These are phyloP conservation scores for Cadophora malorum DNA, from an alignment of 2,329 filamentous ascomycete species.

Conservation along the genomic window DNA sequence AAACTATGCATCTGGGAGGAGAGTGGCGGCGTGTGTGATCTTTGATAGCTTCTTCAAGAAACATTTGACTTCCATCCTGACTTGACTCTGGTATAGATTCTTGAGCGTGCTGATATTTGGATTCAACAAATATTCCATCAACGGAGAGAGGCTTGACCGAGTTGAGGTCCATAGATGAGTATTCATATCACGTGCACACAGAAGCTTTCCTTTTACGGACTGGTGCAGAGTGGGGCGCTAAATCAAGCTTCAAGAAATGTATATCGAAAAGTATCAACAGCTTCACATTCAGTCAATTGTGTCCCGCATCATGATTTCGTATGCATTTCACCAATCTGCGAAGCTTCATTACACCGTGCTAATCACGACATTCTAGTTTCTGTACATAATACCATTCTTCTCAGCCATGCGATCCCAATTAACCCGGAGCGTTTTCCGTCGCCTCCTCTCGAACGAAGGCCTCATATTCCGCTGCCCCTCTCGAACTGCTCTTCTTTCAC, in stretches of 20 bases:
- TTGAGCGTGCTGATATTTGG: background rate
- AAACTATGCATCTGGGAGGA: background rate
- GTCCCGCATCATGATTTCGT: slow-evolving; percentile 33
- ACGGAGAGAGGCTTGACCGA: background rate
- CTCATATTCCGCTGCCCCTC: slow-evolving; percentile 44
- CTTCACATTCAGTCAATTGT: slow-evolving; percentile 29
- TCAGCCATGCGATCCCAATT: slow-evolving; percentile 63
- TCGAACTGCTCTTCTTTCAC: slow-evolving; percentile 28
- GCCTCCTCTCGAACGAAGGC: slow-evolving; percentile 58
- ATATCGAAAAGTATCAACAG: slow-evolving; percentile 30
- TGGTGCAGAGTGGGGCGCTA: slow-evolving; percentile 2
- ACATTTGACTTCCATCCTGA: background rate
- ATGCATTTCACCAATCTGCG: background rate
- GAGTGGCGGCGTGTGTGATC: background rate
- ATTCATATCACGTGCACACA: background rate
- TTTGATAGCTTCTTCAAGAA: background rate
- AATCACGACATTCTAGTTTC: slow-evolving; percentile 5
- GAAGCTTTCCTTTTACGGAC: background rate
- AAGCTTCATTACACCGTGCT: background rate
- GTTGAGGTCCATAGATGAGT: background rate
- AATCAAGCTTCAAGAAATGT: slow-evolving; percentile 18
- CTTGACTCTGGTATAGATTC: background rate
- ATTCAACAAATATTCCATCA: background rate
- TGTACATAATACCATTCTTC: slow-evolving; percentile 30
- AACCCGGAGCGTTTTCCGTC: slow-evolving; percentile 64